phyloP scores from a whole-genome alignment of 2,329 filamentous ascomycete genomes.

The Xylaria sp. region DNA sequence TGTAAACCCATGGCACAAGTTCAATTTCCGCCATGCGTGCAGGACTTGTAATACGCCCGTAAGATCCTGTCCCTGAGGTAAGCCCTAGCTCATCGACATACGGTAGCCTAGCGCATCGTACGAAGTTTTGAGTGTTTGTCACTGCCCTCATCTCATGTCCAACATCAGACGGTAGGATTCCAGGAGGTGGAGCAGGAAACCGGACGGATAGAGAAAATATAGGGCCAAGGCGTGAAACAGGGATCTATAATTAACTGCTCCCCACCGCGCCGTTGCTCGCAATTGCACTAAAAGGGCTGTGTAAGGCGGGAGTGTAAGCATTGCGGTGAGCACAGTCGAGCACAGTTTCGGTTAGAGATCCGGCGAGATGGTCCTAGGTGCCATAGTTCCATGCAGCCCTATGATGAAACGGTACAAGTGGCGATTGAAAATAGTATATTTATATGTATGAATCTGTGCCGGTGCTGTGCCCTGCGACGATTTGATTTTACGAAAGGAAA shows the following conservation, averaged over 20 bases:
- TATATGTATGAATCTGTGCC: neutral
- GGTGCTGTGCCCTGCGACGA: too few species aligned
- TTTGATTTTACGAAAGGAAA: neutral
- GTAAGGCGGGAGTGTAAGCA: neutral
- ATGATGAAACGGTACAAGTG: neutral
- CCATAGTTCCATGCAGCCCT: conserved; percentile 12
- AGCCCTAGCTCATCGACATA: conserved; percentile 9
- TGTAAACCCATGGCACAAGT: neutral
- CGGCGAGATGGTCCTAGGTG: neutral
- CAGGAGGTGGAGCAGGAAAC: neutral
- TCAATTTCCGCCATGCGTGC: neutral
- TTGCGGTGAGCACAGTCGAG: neutral
- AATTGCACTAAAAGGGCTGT: too few species aligned
- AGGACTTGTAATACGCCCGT: neutral
- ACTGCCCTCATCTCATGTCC: neutral
- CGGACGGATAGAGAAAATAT: too few species aligned
- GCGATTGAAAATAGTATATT: neutral
- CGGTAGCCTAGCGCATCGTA: neutral
- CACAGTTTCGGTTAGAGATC: neutral
- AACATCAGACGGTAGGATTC: neutral
- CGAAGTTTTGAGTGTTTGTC: neutral
- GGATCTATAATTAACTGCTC: conserved; percentile 8
- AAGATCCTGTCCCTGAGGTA: conserved; percentile 5
- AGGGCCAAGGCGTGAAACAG: neutral
- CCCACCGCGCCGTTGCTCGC: conserved; percentile 1